Evolutionary conservation across 345 rosid species (phyloP).

Genomic region (Toxicodendron radicans): DNA sequence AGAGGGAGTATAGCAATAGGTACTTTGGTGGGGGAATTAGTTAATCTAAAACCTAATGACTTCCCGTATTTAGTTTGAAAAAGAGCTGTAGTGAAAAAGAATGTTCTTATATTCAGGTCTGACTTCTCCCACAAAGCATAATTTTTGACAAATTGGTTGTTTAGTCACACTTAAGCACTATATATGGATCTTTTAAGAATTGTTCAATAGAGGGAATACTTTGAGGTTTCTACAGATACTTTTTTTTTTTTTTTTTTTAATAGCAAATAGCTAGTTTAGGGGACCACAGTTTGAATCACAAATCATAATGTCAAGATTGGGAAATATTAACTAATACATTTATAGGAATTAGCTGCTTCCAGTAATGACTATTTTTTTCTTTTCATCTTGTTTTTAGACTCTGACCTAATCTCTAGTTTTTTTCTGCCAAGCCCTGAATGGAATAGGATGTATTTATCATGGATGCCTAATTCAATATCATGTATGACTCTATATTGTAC

Average conservation of each 20-base stretch:
- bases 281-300: background rate
- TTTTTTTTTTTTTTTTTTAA: no score
- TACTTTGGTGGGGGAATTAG: background rate
- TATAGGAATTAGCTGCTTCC: no score
- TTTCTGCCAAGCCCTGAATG: background rate
- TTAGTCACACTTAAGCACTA: background rate
- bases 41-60: background rate
- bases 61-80: background rate
- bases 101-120: background rate
- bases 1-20: background rate
- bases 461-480: background rate
- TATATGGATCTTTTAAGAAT: no score
- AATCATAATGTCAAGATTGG: background rate
- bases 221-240: background rate
- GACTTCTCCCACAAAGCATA: background rate
- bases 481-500: no score
- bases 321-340: background rate
- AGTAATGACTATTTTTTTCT: no score
- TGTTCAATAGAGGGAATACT: background rate
- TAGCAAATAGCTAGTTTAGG: background rate
- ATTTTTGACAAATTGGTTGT: no score
- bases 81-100: background rate
- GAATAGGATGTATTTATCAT: background rate
- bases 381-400: background rate
- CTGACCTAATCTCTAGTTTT: background rate